Evolutionary conservation across 2,329 filamentous ascomycete species (phyloP).

Genomic region (Pyricularia pennisetigena): DNA sequence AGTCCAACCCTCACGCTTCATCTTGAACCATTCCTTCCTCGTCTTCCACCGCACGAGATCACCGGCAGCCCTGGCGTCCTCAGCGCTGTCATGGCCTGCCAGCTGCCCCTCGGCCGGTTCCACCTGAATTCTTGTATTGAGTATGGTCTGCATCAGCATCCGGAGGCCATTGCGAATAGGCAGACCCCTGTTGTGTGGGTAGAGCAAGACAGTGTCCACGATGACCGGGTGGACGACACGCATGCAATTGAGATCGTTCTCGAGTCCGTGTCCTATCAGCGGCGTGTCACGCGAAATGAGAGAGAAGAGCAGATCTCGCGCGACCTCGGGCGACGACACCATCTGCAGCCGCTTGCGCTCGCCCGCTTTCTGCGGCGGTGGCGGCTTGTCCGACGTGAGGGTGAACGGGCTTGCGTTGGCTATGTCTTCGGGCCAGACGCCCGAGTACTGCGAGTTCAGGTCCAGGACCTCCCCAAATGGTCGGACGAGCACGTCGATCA

Average conservation of each 20-base stretch:
- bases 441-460: conserved; percentile 78
- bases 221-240: conserved; percentile 14
- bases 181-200: conserved; percentile 65
- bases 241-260: conserved; percentile 81
- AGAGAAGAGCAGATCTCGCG: conserved; percentile 68
- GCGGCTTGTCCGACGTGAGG: conserved; percentile 13
- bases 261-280: conserved; percentile 84
- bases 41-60: conserved; percentile 71
- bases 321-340: conserved; percentile 63
- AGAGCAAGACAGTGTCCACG: conserved; percentile 38
- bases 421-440: conserved; percentile 71
- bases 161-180: conserved; percentile 74
- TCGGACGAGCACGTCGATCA: conserved; percentile 57
- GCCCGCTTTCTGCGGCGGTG: conserved; percentile 9
- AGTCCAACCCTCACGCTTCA: conserved; percentile 60
- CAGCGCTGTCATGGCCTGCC: conserved; percentile 78
- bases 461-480: conserved; percentile 14
- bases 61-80: conserved; percentile 83
- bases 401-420: conserved; percentile 53
- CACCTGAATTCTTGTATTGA: conserved; percentile 72
- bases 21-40: conserved; percentile 55
- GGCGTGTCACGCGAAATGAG: conserved; percentile 69
- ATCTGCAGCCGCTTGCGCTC: conserved; percentile 49
- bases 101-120: conserved; percentile 35
- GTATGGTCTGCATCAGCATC: conserved; percentile 55